Conservation (phyloP, 306 rosid species). For the Prunus davidiana region DNA sequence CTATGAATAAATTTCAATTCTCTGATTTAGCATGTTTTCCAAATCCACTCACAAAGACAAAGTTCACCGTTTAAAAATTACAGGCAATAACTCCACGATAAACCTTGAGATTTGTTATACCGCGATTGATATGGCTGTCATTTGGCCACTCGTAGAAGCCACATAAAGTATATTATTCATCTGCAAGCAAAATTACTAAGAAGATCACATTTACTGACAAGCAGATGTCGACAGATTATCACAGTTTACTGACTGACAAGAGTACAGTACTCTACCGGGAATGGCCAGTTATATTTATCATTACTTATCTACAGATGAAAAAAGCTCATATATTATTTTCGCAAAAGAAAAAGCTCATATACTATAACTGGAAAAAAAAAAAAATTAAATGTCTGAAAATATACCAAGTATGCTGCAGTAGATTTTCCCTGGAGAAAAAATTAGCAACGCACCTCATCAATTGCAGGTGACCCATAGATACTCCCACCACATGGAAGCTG, state of each 20-base stretch:
- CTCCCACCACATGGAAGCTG: constrained; percentile 85
- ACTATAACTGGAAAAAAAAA: not conserved
- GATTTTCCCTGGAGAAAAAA: not conserved
- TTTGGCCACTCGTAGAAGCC: constrained; percentile 81
- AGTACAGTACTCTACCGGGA: not conserved
- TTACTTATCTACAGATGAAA: not conserved
- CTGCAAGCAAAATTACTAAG: constrained; percentile 39
- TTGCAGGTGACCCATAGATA: constrained; percentile 82
- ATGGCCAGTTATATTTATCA: not conserved
- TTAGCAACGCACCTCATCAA: constrained; percentile 62
- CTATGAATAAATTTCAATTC: not conserved
- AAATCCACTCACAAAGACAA: not conserved
- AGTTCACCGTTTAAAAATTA: not conserved
- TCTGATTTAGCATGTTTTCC: not conserved
- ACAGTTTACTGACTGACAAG: not conserved
- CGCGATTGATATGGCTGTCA: constrained; percentile 59
- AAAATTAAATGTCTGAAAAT: not conserved
- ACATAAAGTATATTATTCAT: constrained; percentile 57
- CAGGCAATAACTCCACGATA: not conserved
- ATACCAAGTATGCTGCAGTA: not conserved
- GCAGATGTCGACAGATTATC: not conserved
- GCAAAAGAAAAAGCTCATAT: not conserved
- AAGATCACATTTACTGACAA: not conserved
- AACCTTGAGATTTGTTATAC: constrained; percentile 31
- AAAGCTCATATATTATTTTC: not conserved